Conservation (phyloP, 768 basidiomycete species). For the Russula virescens region DNA sequence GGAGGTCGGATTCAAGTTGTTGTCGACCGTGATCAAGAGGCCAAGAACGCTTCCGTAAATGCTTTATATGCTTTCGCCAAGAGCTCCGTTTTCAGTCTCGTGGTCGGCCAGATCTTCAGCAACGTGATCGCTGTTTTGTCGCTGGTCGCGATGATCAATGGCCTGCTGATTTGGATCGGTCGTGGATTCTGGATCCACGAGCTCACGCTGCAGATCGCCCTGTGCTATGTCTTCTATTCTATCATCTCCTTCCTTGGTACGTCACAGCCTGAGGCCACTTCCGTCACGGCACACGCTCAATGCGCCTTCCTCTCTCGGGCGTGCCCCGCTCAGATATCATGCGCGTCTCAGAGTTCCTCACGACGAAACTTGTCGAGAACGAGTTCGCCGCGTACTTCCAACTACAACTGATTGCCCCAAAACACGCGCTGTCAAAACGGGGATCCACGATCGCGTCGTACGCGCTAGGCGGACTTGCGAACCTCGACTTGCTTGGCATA, state of each 20-base stretch:
- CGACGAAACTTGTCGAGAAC: constrained; percentile 81
- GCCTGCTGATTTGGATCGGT: constrained; percentile 84
- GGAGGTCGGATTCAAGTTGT: constrained; percentile 75
- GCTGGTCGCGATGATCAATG: constrained; percentile 77
- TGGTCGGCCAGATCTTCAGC: constrained; percentile 84
- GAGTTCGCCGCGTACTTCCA: constrained; percentile 74
- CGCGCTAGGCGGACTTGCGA: constrained; percentile 87
- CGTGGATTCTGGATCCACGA: constrained; percentile 76
- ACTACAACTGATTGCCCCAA: constrained; percentile 42
- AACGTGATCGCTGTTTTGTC: constrained; percentile 83
- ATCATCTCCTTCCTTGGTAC: constrained; percentile 65
- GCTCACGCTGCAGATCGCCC: constrained; percentile 76
- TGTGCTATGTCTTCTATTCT: constrained; percentile 87
- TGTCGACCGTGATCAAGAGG: constrained; percentile 69
- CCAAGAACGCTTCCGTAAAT: constrained; percentile 58
- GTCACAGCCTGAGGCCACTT: too few species aligned
- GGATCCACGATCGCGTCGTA: constrained; percentile 82
- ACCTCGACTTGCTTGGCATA: constrained; percentile 74
- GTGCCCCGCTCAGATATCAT: constrained; percentile 81
- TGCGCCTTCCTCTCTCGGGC: constrained; percentile 32
- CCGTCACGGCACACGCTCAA: too few species aligned
- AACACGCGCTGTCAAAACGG: constrained; percentile 57
- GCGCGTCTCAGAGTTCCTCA: constrained; percentile 72
- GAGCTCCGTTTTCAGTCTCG: constrained; percentile 80
- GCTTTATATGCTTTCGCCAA: constrained; percentile 90